Evolutionary conservation across 805 yeast species (phyloP).

Genomic region (Metschnikowia corniflorae): DNA sequence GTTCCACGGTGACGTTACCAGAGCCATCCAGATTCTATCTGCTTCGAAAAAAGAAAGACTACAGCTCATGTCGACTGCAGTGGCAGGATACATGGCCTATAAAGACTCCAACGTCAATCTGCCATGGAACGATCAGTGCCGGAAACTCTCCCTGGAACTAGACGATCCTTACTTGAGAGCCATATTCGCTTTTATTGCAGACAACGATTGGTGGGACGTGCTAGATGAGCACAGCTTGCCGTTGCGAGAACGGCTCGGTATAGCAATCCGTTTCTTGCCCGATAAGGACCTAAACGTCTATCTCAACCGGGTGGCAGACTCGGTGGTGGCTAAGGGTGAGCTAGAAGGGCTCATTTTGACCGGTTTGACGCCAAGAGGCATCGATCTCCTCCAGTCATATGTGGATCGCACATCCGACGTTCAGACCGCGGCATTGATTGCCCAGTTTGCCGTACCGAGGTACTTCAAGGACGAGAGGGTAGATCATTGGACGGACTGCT

Average conservation of each 20-base stretch:
- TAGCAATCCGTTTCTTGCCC: conserved; percentile 79
- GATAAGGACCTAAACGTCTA: conserved; percentile 75
- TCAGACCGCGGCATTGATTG: conserved; percentile 83
- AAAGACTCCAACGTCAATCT: conserved; percentile 56
- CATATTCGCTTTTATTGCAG: conserved; percentile 89
- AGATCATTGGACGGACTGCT: conserved; percentile 65
- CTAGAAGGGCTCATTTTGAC: conserved; percentile 87
- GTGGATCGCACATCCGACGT: conserved; percentile 87
- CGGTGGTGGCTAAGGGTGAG: conserved; percentile 75
- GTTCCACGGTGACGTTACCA: conserved; percentile 81
- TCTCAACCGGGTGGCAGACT: conserved; percentile 63
- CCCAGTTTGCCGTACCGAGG: conserved; percentile 78
- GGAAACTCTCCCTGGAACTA: conserved; percentile 80
- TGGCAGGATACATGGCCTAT: conserved; percentile 68
- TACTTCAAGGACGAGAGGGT: conserved; percentile 73
- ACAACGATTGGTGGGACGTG: conserved; percentile 95
- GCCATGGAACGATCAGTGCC: conserved; percentile 92
- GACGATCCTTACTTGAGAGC: conserved; percentile 89
- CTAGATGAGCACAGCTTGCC: conserved; percentile 87
- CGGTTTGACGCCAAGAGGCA: conserved; percentile 85
- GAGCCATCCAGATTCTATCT: conserved; percentile 76
- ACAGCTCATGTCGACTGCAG: conserved; percentile 84
- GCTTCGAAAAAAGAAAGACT: conserved; percentile 68
- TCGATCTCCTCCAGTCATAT: conserved; percentile 77
- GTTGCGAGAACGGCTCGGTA: conserved; percentile 81